A percentile compares a stretch with the other conserved stretches of the same genome.
phyloP scores from a whole-genome alignment of 1,284 basidiomycete species.

The Inonotus hispidus region DNA sequence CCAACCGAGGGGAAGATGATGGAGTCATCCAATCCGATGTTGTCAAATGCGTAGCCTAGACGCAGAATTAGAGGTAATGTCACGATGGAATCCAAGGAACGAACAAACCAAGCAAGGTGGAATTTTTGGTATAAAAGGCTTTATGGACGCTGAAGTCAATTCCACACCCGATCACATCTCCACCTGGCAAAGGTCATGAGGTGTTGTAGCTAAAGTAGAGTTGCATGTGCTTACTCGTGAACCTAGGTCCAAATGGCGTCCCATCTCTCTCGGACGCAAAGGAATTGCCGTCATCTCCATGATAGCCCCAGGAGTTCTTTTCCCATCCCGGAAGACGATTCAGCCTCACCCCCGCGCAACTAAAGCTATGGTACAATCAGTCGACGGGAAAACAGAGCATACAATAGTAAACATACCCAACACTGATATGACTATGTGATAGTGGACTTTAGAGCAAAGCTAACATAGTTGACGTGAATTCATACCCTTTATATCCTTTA shows the following conservation, averaged over 20 bases:
- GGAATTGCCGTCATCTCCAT: conserved; percentile 84
- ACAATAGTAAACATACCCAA: conserved; percentile 41
- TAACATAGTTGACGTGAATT: conserved; percentile 19
- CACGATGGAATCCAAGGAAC: neutral
- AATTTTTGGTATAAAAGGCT: conserved; percentile 91
- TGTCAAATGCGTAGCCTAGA: conserved; percentile 64
- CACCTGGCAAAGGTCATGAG: conserved; percentile 41
- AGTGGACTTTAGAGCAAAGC: neutral
- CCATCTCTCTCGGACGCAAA: conserved; percentile 74
- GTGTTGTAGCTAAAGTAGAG: neutral
- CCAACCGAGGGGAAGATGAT: conserved; percentile 84
- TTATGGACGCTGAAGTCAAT: conserved; percentile 77
- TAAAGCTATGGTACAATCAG: conserved; percentile 40
- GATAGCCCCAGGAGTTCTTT: conserved; percentile 86
- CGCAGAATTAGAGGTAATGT: neutral
- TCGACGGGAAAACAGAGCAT: conserved; percentile 29
- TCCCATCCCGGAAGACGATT: conserved; percentile 88
- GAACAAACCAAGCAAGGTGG: conserved; percentile 62
- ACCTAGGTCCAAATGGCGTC: conserved; percentile 68
- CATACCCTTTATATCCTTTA: conserved; percentile 75
- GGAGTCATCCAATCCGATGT: conserved; percentile 51
- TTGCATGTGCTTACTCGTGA: conserved; percentile 52
- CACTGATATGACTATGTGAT: conserved; percentile 66
- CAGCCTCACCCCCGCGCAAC: conserved; percentile 48
- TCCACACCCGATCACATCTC: conserved; percentile 85